Percentiles rank a stretch among this genome's conserved stretches.
Evolutionary conservation across 148 eudicot species (phyloP).

Genomic region (Linanthus parryae): DNA sequence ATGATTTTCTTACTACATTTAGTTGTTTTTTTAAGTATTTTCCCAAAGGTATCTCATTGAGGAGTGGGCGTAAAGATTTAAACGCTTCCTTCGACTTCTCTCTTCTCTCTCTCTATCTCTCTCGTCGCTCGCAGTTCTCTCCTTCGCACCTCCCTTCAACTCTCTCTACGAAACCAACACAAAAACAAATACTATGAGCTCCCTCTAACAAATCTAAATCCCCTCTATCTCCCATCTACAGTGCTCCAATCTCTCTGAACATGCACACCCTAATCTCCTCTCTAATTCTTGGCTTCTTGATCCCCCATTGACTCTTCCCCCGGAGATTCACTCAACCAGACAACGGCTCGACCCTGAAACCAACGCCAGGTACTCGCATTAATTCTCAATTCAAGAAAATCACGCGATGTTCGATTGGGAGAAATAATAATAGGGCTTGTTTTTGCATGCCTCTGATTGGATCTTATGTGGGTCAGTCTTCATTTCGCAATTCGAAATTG

Average conservation of each 20-base stretch:
- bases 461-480: conserved; percentile 25
- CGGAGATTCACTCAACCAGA: conserved; percentile 13
- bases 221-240: background rate
- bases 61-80: conserved; percentile 16
- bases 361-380: conserved; percentile 25
- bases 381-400: conserved; percentile 1
- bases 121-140: background rate
- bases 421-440: too few relatives aligned
- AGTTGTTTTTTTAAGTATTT: too few relatives aligned
- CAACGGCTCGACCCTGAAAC: background rate
- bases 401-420: too few relatives aligned
- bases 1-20: background rate
- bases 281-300: conserved; percentile 10
- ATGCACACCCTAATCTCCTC: background rate
- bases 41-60: background rate
- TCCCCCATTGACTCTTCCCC: conserved; percentile 21
- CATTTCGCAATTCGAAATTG: conserved; percentile 10
- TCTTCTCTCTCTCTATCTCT: background rate
- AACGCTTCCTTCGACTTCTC: background rate
- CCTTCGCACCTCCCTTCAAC: background rate
- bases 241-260: background rate
- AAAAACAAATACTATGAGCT: conserved; percentile 16
- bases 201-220: conserved; percentile 18
- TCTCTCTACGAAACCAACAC: background rate
- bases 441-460: conserved; percentile 32